Evolutionary conservation across 345 rosid genomes (phyloP).

Genomic region (Litchi chinensis): DNA sequence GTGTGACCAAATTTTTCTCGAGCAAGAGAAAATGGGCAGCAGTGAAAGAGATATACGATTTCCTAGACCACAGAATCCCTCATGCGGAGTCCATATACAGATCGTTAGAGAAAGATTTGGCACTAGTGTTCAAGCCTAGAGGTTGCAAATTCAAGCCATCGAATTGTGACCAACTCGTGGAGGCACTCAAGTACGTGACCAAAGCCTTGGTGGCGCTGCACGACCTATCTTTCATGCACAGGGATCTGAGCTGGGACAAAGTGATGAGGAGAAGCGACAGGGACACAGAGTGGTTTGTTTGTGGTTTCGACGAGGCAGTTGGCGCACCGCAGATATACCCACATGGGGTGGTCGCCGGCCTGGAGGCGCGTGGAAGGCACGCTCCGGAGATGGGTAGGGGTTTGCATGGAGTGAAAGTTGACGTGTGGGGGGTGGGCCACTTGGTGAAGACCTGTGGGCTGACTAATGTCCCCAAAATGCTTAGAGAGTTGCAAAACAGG

Average conservation of each 20-base stretch:
- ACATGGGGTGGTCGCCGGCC: constrained; percentile 19
- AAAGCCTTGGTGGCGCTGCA: constrained; percentile 87
- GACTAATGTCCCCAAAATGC: constrained; percentile 60
- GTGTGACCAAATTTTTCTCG: constrained; percentile 55
- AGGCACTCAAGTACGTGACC: constrained; percentile 82
- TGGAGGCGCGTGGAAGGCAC: constrained; percentile 57
- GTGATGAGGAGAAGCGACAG: constrained; percentile 57
- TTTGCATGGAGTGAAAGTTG: constrained; percentile 90
- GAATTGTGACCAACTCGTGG: constrained; percentile 70
- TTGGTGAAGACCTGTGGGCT: constrained; percentile 81
- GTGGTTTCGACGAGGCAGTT: constrained; percentile 82
- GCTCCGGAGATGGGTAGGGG: constrained; percentile 97
- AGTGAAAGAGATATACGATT: constrained; percentile 77
- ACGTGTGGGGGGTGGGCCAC: constrained; percentile 93
- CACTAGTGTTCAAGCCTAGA: constrained; percentile 76
- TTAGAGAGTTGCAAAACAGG: constrained; percentile 78
- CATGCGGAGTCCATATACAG: constrained; percentile 64
- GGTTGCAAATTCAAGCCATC: constrained; percentile 64
- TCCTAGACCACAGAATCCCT: constrained; percentile 78
- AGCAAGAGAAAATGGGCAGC: constrained; percentile 66
- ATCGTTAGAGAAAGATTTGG: constrained; percentile 58
- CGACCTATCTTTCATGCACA: constrained; percentile 93
- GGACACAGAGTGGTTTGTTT: constrained; percentile 76
- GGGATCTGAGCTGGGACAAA: constrained; percentile 88
- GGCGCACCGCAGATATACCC: constrained; percentile 86